Percentiles rank a stretch among this genome's conserved stretches.
Conservation (phyloP, 192 early-diverging fungal genomes). For the Oehlia diaphana region DNA sequence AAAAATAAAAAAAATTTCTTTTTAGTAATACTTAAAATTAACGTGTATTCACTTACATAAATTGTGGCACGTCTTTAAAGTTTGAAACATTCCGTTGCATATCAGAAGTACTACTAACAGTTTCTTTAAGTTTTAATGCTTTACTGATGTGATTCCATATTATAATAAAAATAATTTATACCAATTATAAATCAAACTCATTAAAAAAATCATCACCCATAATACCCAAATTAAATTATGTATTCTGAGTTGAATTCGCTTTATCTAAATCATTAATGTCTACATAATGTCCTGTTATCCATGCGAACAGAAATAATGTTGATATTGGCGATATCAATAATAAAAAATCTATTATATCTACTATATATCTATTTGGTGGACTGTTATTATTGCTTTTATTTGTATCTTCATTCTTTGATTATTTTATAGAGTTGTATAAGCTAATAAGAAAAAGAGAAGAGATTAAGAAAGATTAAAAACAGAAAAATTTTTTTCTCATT, state of each 20-base stretch:
- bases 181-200: background rate
- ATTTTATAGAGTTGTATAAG: background rate
- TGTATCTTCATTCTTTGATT: background rate
- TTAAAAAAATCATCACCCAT: background rate
- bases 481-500: no score
- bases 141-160: slow-evolving; percentile 3
- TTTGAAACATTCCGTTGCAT: background rate
- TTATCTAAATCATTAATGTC: background rate
- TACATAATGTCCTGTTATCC: background rate
- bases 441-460: background rate
- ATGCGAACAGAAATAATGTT: slow-evolving; percentile 3
- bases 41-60: background rate
- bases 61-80: background rate
- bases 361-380: background rate
- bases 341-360: background rate
- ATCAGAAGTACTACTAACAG: background rate
- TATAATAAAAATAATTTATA: background rate
- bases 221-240: background rate
- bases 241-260: background rate
- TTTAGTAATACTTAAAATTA: background rate
- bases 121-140: background rate
- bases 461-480: no score
- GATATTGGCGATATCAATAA: background rate
- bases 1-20: no score
- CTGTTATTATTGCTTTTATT: no score